These are phyloP conservation scores for Eurotiales sp. DNA, from an alignment of 2,329 filamentous ascomycete genomes.

Conservation along the genomic window DNA sequence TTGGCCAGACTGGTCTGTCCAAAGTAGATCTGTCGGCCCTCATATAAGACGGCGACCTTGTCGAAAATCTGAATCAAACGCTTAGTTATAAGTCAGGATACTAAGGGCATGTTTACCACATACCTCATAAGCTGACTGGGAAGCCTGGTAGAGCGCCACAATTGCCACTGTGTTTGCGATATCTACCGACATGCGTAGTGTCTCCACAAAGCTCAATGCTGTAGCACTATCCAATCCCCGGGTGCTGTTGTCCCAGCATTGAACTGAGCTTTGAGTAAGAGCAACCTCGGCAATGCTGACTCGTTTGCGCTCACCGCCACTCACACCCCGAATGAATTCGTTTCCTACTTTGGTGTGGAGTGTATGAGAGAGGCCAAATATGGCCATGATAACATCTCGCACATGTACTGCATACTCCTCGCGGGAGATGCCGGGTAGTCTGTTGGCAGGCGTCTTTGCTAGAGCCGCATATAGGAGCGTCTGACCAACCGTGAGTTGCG, in stretches of 20 bases:
- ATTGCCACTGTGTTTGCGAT: slow-evolving; percentile 47
- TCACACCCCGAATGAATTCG: slow-evolving; percentile 58
- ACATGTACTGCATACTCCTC: slow-evolving; percentile 41
- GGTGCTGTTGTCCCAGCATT: slow-evolving; percentile 48
- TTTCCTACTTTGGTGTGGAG: slow-evolving; percentile 46
- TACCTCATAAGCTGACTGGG: slow-evolving; percentile 48
- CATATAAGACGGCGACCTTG: slow-evolving; percentile 40
- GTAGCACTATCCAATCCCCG: slow-evolving; percentile 53
- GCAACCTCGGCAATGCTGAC: slow-evolving; percentile 56
- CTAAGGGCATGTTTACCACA: background rate
- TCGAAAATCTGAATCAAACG: slow-evolving; percentile 55
- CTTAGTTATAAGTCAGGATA: background rate
- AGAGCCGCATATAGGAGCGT: slow-evolving; percentile 73
- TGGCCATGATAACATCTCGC: slow-evolving; percentile 43
- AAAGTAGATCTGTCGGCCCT: slow-evolving; percentile 40
- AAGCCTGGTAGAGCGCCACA: slow-evolving; percentile 56
- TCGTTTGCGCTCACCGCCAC: slow-evolving; percentile 59
- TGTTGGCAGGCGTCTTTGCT: slow-evolving; percentile 50
- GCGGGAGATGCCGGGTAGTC: slow-evolving; percentile 37
- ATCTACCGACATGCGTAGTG: slow-evolving; percentile 48
- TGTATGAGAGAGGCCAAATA: slow-evolving; percentile 49
- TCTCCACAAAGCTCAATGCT: slow-evolving; percentile 54
- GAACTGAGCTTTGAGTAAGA: slow-evolving; percentile 45
- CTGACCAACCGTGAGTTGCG: slow-evolving; percentile 71
- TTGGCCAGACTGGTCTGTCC: slow-evolving; percentile 60